Conservation (phyloP, 202 grass and related monocot genomes). For the Schoenoplectus triqueter region DNA sequence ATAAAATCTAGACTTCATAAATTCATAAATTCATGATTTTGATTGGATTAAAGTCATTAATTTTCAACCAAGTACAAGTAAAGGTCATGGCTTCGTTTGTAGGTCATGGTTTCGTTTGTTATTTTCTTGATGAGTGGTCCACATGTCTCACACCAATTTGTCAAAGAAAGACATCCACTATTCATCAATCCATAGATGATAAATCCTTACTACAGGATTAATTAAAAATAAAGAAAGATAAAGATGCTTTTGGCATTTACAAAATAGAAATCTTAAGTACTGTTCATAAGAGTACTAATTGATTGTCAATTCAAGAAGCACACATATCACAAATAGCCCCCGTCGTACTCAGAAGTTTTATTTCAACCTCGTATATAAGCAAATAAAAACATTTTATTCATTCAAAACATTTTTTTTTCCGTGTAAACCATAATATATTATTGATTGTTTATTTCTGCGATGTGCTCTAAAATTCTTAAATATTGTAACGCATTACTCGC, state of each 20-base stretch:
- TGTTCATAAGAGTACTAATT: background rate
- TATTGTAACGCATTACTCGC: too few species aligned
- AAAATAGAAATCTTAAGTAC: background rate
- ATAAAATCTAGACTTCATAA: slow-evolving; percentile 6
- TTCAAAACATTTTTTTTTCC: too few species aligned
- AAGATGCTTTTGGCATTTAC: background rate
- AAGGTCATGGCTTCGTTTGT: background rate
- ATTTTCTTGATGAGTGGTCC: background rate
- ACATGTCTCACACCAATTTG: background rate
- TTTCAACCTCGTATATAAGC: too few species aligned
- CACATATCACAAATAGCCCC: too few species aligned
- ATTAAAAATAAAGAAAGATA: background rate
- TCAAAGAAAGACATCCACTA: background rate
- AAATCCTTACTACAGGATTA: background rate
- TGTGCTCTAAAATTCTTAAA: too few species aligned
- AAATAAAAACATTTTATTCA: too few species aligned
- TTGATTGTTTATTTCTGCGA: too few species aligned
- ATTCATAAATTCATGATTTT: slow-evolving; percentile 25
- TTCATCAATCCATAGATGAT: background rate
- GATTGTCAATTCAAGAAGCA: background rate
- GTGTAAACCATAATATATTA: too few species aligned
- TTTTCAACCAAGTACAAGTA: background rate
- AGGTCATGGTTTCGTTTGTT: background rate
- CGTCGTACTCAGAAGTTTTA: too few species aligned
- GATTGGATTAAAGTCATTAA: background rate